phyloP scores from a whole-genome alignment of 2,329 filamentous ascomycete genomes.

The Xylariaceae sp. region DNA sequence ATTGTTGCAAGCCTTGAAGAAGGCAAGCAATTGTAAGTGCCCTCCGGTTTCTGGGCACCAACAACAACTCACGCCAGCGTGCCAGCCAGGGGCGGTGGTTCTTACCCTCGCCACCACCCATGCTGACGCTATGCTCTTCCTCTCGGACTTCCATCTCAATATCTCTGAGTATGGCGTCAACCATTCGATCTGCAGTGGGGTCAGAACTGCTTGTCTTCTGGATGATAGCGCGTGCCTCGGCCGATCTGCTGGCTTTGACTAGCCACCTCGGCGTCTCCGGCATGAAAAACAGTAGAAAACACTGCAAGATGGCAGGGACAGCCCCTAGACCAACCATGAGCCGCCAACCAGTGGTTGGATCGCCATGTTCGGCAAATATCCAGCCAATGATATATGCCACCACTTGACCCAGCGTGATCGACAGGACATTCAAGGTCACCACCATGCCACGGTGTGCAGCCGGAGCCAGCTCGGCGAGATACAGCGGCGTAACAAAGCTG shows the following conservation, averaged over 20 bases:
- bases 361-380: slow-evolving; percentile 56
- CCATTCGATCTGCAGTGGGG: slow-evolving; percentile 41
- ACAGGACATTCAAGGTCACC: slow-evolving; percentile 75
- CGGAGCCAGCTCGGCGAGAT: slow-evolving; percentile 82
- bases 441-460: slow-evolving; percentile 69
- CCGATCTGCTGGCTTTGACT: slow-evolving; percentile 59
- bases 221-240: slow-evolving; percentile 61
- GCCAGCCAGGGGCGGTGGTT: slow-evolving; percentile 35
- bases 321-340: slow-evolving; percentile 90
- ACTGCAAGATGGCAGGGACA: slow-evolving; percentile 68
- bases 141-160: slow-evolving; percentile 73
- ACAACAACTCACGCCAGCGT: slow-evolving; percentile 49
- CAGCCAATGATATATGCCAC: slow-evolving; percentile 83
- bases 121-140: slow-evolving; percentile 52
- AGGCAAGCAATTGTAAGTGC: slow-evolving; percentile 81
- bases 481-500: slow-evolving; percentile 78
- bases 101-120: slow-evolving; percentile 32
- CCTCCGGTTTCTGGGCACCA: slow-evolving; percentile 59
- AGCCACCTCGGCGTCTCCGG: slow-evolving; percentile 89
- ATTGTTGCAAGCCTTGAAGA: slow-evolving; percentile 80
- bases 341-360: slow-evolving; percentile 62
- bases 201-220: slow-evolving; percentile 46
- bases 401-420: slow-evolving; percentile 84
- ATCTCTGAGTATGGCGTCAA: slow-evolving; percentile 56
- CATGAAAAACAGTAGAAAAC: slow-evolving; percentile 62